These are phyloP conservation scores for Thuja plicata DNA, from an alignment of 83 land plant species.

Conservation along the genomic window DNA sequence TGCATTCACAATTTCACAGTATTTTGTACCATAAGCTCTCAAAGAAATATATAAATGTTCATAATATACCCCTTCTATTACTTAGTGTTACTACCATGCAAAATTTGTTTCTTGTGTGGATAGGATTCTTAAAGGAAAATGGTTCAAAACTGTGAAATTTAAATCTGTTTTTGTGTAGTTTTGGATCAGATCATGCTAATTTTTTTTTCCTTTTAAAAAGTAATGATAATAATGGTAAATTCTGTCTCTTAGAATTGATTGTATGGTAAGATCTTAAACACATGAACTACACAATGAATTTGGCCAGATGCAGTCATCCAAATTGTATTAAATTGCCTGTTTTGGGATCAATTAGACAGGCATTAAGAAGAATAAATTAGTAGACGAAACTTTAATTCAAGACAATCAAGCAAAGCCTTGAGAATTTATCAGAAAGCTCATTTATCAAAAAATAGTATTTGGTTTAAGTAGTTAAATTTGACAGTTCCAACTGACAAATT, in stretches of 20 bases:
- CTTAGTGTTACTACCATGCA: not conserved
- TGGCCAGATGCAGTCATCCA: too few relatives aligned
- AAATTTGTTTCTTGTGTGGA: not conserved
- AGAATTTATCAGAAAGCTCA: not conserved
- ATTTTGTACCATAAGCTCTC: too few relatives aligned
- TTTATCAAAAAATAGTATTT: too few relatives aligned
- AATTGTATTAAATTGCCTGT: not conserved
- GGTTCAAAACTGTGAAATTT: not conserved
- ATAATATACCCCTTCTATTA: not conserved
- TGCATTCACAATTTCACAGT: too few relatives aligned
- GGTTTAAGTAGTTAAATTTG: not conserved
- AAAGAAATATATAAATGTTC: not conserved
- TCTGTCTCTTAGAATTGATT: not conserved
- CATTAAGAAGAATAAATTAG: not conserved
- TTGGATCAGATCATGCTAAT: not conserved
- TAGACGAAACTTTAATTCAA: not conserved
- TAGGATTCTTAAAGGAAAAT: slow-evolving; percentile 1
- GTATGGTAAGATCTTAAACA: not conserved
- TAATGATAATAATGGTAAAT: not conserved
- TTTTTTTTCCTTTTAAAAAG: not conserved
- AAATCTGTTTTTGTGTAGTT: not conserved
- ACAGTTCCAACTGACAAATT: not conserved
- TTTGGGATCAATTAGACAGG: not conserved
- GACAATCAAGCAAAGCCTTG: not conserved
- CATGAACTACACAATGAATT: not conserved